Evolutionary conservation across 306 rosid species (phyloP), one percentile per base, ranked within the genome.

Genomic region (Cucurbita ficifolia): DNA sequence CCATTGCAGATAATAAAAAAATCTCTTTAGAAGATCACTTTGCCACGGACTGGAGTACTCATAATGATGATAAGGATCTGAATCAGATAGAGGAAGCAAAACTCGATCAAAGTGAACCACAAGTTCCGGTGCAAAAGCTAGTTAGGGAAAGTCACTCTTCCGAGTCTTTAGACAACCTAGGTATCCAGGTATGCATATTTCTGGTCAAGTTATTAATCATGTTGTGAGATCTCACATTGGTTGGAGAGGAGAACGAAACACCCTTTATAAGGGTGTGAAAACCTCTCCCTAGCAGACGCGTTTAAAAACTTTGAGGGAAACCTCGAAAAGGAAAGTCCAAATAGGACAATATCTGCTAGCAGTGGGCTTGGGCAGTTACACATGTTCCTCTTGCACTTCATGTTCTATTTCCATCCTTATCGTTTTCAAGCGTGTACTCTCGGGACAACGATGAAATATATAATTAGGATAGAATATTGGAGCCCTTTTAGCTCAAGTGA

Each of bases 161-260:
- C 5, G 76, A 73, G 53, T 39, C 76, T 76, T 73, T 36, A 53
- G 80, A 75, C 35, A 68, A 72, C 53, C 68, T 22, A 33, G 62
- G 40, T 58, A 17, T 74, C 40, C 86, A 90, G 98, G 98, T 90
- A 83, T 75, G 49, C 65, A 56, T 67, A 49, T 52, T 40, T 54
- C 51, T 54, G 33, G 46, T 45, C 29, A 35, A 71, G 49, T n/a
- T 72, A 46, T 29, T 70, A 8, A 49, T 14, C 22, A 67, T 67
- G 33, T 29, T 29, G 33, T 29, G 3, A 29, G 33, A 29, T 29
- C 33, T 3, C 33, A 29, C 33, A 29, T 29, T 0, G 33, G 3
- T 29, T 29, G 33, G 33, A 29, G 33, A 29, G 33, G 33, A 29
- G 33, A 29, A 29, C 33, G 33, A 29, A 29, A 29, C 33, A 29